Evolutionary conservation across 345 rosid genomes (phyloP).

Genomic region (Salix dunnii): DNA sequence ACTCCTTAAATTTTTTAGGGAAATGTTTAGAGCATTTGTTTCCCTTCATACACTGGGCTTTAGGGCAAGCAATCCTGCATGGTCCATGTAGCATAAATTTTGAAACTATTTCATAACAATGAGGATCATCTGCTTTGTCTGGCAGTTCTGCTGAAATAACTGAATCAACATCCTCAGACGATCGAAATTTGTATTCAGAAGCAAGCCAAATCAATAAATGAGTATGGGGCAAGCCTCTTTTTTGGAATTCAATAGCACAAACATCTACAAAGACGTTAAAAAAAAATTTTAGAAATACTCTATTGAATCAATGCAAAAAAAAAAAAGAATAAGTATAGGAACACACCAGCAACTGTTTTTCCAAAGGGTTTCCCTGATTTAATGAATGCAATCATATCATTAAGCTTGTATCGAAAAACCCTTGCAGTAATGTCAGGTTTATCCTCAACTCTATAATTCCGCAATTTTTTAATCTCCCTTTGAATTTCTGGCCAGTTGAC

Average conservation of each 20-base stretch:
- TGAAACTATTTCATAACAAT: too few relatives aligned
- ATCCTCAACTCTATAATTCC: background rate
- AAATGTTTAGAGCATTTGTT: too few relatives aligned
- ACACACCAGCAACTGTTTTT: background rate
- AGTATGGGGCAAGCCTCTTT: background rate
- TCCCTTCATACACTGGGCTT: too few relatives aligned
- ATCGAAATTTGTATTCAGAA: accelerated
- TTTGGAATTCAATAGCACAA: background rate
- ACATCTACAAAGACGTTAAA: background rate
- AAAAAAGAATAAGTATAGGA: background rate
- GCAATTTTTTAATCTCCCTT: too few relatives aligned
- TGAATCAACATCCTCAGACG: background rate
- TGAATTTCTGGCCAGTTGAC: too few relatives aligned
- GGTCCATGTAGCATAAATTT: too few relatives aligned
- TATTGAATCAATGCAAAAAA: background rate
- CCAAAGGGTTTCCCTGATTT: background rate
- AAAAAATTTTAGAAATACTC: too few relatives aligned
- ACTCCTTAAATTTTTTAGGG: too few relatives aligned
- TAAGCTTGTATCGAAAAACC: background rate
- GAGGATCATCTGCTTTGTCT: too few relatives aligned
- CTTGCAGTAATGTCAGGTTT: background rate
- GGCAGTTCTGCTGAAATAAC: too few relatives aligned
- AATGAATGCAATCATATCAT: background rate
- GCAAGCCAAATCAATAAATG: background rate
- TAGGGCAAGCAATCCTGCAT: too few relatives aligned